phyloP scores from a whole-genome alignment of 306 rosid genomes.

The Quercus parvula region DNA sequence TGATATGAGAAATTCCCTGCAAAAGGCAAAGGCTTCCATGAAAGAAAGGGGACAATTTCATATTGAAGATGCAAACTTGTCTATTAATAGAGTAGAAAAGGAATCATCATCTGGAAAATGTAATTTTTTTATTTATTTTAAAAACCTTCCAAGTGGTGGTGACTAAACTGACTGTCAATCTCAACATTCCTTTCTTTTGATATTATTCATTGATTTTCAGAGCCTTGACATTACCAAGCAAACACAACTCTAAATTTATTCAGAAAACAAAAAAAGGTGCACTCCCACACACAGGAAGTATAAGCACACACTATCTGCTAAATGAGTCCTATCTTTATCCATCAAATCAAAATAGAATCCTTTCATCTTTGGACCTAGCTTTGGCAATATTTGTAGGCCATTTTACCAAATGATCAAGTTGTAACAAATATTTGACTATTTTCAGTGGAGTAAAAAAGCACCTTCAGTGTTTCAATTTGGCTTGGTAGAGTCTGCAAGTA shows the following conservation, averaged over 20 bases:
- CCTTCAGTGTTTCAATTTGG: conserved; percentile 66
- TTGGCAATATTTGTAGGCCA: neutral
- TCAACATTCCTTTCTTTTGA: no score
- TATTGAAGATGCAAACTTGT: conserved; percentile 12
- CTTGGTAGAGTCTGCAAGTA: conserved; percentile 63
- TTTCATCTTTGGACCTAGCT: neutral
- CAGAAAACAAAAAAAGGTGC: neutral
- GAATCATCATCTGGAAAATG: neutral
- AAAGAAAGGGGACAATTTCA: conserved; percentile 9
- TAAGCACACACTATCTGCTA: neutral
- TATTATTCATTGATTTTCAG: neutral
- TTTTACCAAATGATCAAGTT: neutral
- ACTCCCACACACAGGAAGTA: no score
- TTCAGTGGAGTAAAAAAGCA: conserved; percentile 15
- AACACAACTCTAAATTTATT: neutral
- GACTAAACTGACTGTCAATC: no score
- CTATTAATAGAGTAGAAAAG: neutral
- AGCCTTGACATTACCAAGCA: neutral
- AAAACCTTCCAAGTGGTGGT: no score
- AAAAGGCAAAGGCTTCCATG: conserved; percentile 24
- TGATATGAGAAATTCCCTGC: conserved; percentile 63
- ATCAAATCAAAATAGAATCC: neutral
- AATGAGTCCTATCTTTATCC: neutral
- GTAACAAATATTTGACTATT: neutral
- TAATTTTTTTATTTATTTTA: no score